Base-by-base conservation (phyloP, 208 protist species). In the Trypanosoma rangeli region DNA sequence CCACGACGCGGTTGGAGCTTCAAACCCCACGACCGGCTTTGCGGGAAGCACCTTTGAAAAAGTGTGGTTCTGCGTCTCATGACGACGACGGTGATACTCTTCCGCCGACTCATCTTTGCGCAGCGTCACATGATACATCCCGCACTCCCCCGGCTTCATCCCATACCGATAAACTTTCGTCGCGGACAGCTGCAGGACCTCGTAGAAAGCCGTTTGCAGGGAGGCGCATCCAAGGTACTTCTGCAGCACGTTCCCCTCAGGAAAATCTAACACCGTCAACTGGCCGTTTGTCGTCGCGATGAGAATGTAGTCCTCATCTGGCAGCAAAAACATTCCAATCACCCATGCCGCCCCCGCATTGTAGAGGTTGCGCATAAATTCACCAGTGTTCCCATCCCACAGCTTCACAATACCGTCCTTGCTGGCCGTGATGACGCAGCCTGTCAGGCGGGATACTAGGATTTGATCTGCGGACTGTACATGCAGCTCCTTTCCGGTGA, bases 331-430 rank as follows among this genome's bases (percentile, higher is more conserved):
- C 82, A 95, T 85, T 10, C 75, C 60, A 37, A 95, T 79, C 54
- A 93, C 87, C 90, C 86, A 93, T 24, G 87, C 52, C 26, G 68
- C 69, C 48, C 86, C 90, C 10, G 89, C 60, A 74, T 93, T 90
- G 33, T 90, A 78, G 16, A 93, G 68, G 48, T 87, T 95, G 44
- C 66, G 63, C 26, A 81, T 64, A 58, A 91, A 93, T 54, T 74
- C 72, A 0, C 87, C 87, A n/a, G 74, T 78, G 3, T 37, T 60
- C 20, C 67, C 70, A 46, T 90, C 80, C 90, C 90, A 95, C 49
- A 86, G 58, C 63, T 95, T 95, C 46, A 95, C 76, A 35, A 93
- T 63, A 35, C 87, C 84, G 67, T 93, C 90, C 63, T 92, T 91
- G 74, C 85, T 90, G 58, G 74, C 78, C 16, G 90, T 93, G 53